Evolutionary conservation across 768 basidiomycete species (phyloP), one percentile per base, ranked within the genome.

Genomic region (Neoboletus subvelutipes): DNA sequence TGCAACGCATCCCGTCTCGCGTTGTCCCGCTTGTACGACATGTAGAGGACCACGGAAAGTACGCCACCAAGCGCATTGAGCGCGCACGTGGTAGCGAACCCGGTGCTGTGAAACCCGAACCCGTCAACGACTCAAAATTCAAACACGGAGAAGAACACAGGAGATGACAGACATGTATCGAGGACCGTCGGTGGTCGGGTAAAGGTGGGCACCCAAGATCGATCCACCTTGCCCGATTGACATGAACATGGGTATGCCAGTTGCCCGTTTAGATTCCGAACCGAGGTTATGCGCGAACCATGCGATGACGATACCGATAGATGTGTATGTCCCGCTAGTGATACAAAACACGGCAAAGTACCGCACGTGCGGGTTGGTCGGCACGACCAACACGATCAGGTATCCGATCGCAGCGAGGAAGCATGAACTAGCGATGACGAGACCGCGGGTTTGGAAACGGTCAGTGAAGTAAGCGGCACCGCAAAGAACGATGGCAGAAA

Each of bases 201-300:
- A 90, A 13, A 91, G 73, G 56, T 89, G 87, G 0, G 87, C 80
- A n/a, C 87, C 88, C n/a, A 88, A 76, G 46, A 89, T 72, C 58
- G 87, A 87, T 13, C 88, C 89, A 50, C 87, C 83, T 65, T 91
- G 89, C 0, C 89, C 89, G 37, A 91, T 88, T 12, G 86, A 80
- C 84, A 89, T 89, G 66, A 90, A 89, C 72, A 88, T 79, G 10
- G 87, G 87, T 33, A 89, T 86, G 0, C 88, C 88, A 0, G 87
- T 83, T 0, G 89, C 88, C 54, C 82, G 83, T 71, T 91, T 90
- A 0, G 85, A 84, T 63, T 91, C 89, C 0, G 88, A 89, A 4
- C 87, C 88, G 8, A 89, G 78, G 62, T 90, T 91, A 63, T 90
- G 87, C 4, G 86, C 82, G 61, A 86, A 89, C 90, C 90, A 91